These are phyloP conservation scores for Candida smagusa DNA, from an alignment of 1,139 yeast species.

Conservation along the genomic window DNA sequence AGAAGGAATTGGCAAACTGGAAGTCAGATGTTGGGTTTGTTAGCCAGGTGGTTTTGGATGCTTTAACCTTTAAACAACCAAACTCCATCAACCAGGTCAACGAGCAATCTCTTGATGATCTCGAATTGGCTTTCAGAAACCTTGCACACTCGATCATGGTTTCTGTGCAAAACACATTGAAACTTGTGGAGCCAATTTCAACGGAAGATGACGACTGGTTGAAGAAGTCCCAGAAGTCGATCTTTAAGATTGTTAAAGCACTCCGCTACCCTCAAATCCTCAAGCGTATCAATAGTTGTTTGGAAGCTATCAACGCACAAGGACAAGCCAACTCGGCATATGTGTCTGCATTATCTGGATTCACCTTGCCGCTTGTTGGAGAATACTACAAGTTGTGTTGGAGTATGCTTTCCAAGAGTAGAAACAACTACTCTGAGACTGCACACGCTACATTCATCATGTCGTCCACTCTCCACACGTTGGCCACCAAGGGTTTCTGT, in stretches of 20 bases:
- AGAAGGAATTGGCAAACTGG: conserved; percentile 24
- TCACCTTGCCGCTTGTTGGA: conserved; percentile 55
- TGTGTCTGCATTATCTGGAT: conserved; percentile 44
- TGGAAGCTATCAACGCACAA: conserved; percentile 18
- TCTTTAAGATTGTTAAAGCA: conserved; percentile 34
- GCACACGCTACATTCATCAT: conserved; percentile 64
- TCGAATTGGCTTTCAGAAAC: conserved; percentile 49
- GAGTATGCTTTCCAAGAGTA: conserved; percentile 38
- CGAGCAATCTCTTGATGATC: conserved; percentile 3
- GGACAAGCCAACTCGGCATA: conserved; percentile 38
- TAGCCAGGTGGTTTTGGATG: conserved; percentile 37
- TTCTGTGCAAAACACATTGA: conserved; percentile 54
- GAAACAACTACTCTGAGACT: conserved; percentile 46
- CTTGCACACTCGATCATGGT: conserved; percentile 63
- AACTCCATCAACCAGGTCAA: background rate
- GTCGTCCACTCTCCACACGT: conserved; percentile 50
- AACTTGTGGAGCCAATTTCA: conserved; percentile 32
- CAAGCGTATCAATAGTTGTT: conserved; percentile 17
- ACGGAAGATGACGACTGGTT: conserved; percentile 71
- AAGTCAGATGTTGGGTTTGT: conserved; percentile 33
- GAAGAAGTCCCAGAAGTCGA: conserved; percentile 42
- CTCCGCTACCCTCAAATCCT: conserved; percentile 33
- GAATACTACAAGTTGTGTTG: conserved; percentile 49
- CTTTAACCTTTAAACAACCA: conserved; percentile 23
- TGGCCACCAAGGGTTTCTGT: conserved; percentile 90